Evolutionary conservation across 75 land plant genomes (phyloP).

Genomic region (Cryptomeria japonica): DNA sequence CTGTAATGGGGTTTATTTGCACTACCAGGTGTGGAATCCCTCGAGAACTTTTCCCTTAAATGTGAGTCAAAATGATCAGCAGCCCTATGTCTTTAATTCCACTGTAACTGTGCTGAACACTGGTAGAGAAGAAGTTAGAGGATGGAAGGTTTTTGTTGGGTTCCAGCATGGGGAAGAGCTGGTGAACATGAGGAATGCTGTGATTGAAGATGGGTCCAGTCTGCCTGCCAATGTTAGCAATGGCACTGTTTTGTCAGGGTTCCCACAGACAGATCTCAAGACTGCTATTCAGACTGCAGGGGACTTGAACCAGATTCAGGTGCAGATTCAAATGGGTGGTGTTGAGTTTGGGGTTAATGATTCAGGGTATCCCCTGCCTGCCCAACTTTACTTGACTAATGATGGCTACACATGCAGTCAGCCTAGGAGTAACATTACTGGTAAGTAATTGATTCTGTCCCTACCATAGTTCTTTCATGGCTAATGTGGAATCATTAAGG

Average conservation of each 20-base stretch:
- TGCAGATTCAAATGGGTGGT: slow-evolving; percentile 41
- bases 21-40: slow-evolving; percentile 32
- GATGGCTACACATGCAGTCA: slow-evolving; percentile 57
- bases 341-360: slow-evolving; percentile 71
- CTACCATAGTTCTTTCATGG: not conserved
- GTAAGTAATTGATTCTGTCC: slow-evolving; percentile 23
- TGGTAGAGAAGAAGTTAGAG: slow-evolving; percentile 49
- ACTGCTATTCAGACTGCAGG: slow-evolving; percentile 86
- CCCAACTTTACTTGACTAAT: slow-evolving; percentile 55
- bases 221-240: slow-evolving; percentile 61
- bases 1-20: slow-evolving; percentile 56
- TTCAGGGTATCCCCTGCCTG: slow-evolving; percentile 62
- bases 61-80: slow-evolving; percentile 42
- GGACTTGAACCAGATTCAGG: slow-evolving; percentile 59
- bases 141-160: slow-evolving; percentile 71
- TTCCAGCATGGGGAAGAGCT: slow-evolving; percentile 67
- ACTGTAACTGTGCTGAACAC: slow-evolving; percentile 47
- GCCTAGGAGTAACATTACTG: slow-evolving; percentile 6
- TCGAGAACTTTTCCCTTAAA: slow-evolving; percentile 39
- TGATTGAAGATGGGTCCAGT: slow-evolving; percentile 41
- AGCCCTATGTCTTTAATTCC: slow-evolving; percentile 76
- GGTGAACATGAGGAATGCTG: slow-evolving; percentile 50
- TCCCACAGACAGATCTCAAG: slow-evolving; percentile 49
- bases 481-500: not conserved
- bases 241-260: slow-evolving; percentile 56